A percentile compares a stretch with the other conserved stretches of the same genome.
phyloP scores from a whole-genome alignment of 1,284 basidiomycete species.

The Apiotrichum gracile region DNA sequence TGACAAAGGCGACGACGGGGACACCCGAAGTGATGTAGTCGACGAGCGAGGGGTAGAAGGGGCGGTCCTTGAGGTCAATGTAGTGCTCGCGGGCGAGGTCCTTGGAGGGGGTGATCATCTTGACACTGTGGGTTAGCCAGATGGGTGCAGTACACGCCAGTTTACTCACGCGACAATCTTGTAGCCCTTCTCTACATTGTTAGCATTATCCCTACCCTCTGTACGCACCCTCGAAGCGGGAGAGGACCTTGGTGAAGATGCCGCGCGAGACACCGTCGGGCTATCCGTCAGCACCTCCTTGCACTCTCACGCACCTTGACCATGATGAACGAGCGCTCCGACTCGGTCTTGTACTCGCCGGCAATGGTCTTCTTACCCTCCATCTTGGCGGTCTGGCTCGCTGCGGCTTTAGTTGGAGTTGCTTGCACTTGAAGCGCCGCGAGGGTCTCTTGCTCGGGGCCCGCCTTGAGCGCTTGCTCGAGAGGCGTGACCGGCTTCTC shows the following conservation, averaged over 20 bases:
- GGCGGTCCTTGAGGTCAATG: conserved; percentile 36
- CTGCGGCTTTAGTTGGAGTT: conserved; percentile 9
- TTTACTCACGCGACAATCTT: conserved; percentile 45
- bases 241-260: conserved; percentile 43
- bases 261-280: conserved; percentile 43
- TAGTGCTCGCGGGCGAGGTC: conserved; percentile 45
- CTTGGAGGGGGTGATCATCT: conserved; percentile 39
- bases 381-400: conserved; percentile 24
- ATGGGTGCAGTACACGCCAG: no score
- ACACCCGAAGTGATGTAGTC: conserved; percentile 44
- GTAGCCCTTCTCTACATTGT: conserved; percentile 36
- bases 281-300: conserved; percentile 21
- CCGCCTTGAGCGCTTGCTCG: not conserved
- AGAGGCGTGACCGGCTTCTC: not conserved
- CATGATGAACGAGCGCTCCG: conserved; percentile 50
- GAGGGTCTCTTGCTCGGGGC: not conserved
- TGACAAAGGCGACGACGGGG: conserved; percentile 45
- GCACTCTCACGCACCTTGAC: conserved; percentile 16
- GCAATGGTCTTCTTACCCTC: conserved; percentile 48
- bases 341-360: conserved; percentile 47
- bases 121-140: conserved; percentile 29
- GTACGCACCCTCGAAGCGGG: conserved; percentile 38
- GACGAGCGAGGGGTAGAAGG: conserved; percentile 42
- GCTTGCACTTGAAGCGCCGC: not conserved
- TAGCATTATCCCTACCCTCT: not conserved